A percentile compares a stretch with the other conserved stretches of the same genome.
Conservation (phyloP, 176 grass and related monocot genomes). For the Poa annua region DNA sequence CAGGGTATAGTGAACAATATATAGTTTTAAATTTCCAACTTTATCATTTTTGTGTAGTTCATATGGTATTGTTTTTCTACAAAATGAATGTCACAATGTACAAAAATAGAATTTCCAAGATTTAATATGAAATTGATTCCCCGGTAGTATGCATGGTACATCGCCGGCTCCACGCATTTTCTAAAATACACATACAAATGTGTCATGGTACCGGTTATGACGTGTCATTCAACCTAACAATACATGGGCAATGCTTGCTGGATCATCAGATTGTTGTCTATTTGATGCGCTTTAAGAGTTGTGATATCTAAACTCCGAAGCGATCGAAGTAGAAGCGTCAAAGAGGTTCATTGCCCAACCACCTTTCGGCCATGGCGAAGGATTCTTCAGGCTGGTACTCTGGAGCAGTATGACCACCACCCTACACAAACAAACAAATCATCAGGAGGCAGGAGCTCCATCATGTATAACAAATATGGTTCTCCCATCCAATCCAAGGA, state of each 20-base stretch:
- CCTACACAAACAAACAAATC: conserved; percentile 18
- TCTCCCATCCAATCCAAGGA: neutral
- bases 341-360: conserved; percentile 38
- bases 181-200: too few species aligned
- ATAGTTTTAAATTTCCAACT: too few species aligned
- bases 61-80: too few species aligned
- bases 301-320: neutral
- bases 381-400: conserved; percentile 51
- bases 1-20: too few species aligned
- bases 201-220: too few species aligned
- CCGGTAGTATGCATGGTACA: too few species aligned
- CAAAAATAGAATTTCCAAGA: too few species aligned
- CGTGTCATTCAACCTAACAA: neutral
- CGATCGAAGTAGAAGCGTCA: neutral
- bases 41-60: too few species aligned
- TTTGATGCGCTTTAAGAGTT: neutral
- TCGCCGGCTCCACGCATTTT: too few species aligned
- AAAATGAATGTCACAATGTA: too few species aligned
- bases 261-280: neutral
- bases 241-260: neutral
- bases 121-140: too few species aligned
- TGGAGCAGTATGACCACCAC: conserved; percentile 45
- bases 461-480: neutral
- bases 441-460: neutral
- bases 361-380: conserved; percentile 40